phyloP scores from a whole-genome alignment of 2,329 filamentous ascomycete species.

The Ophiocordyceps unilateralis region DNA sequence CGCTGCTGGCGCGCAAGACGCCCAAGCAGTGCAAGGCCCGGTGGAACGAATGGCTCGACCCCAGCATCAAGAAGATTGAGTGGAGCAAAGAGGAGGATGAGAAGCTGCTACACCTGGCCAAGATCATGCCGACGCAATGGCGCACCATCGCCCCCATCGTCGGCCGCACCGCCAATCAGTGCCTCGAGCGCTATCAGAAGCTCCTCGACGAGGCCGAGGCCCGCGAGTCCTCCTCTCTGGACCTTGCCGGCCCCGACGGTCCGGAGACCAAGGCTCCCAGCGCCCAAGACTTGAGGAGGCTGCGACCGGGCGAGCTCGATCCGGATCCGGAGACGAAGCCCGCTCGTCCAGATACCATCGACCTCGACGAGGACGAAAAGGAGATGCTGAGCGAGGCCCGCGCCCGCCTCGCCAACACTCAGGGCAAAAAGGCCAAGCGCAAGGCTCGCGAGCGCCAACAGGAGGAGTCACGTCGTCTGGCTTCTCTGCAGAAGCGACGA shows the following conservation, averaged over 20 bases:
- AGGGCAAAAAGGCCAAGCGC: constrained; percentile 96
- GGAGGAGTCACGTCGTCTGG: constrained; percentile 81
- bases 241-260: constrained; percentile 69
- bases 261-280: constrained; percentile 76
- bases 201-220: constrained; percentile 91
- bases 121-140: constrained; percentile 99
- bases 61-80: constrained; percentile 94
- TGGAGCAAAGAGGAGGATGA: constrained; percentile 99
- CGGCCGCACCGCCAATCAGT: constrained; percentile 90
- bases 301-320: constrained; percentile 86
- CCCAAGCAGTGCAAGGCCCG: constrained; percentile 98
- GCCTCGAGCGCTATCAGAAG: constrained; percentile 91
- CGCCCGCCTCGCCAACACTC: constrained; percentile 89
- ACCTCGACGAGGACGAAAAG: constrained; percentile 97
- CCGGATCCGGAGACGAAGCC: constrained; percentile 96
- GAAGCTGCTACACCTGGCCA: constrained; percentile 87
- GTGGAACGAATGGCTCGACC: constrained; percentile 97
- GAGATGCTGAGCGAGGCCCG: constrained; percentile 98
- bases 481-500: constrained; percentile 81
- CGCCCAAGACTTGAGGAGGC: constrained; percentile 75
- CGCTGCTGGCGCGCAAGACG: constrained; percentile 89
- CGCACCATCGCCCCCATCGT: constrained; percentile 95
- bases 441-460: constrained; percentile 92
- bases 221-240: constrained; percentile 67
- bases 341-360: constrained; percentile 87